Conservation (phyloP, 345 rosid genomes). For the Eucalyptus pauciflora region DNA sequence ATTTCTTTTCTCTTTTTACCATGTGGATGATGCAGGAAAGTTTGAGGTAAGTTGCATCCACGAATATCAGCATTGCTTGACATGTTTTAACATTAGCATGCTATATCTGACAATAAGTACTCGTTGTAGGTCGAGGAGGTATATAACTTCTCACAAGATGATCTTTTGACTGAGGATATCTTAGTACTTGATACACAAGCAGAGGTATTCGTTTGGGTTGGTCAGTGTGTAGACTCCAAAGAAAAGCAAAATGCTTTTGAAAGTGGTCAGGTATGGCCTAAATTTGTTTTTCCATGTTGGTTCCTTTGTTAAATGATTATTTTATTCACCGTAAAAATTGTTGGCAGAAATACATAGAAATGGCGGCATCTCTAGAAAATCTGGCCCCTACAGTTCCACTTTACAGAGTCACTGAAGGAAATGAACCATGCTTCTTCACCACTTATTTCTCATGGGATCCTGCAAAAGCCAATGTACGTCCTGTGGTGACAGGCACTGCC, state of each 20-base stretch:
- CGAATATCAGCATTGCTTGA: background rate
- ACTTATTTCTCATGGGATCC: conserved; percentile 83
- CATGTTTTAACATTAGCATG: background rate
- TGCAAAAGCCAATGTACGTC: conserved; percentile 71
- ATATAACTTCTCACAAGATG: conserved; percentile 88
- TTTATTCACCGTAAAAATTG: conserved; percentile 6
- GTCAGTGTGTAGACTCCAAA: conserved; percentile 68
- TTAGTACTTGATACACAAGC: conserved; percentile 86
- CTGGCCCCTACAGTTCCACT: conserved; percentile 73
- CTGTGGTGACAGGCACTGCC: background rate
- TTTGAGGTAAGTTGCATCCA: conserved; percentile 62
- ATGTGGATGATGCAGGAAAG: conserved; percentile 49
- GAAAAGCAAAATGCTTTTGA: conserved; percentile 83
- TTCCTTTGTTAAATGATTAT: background rate
- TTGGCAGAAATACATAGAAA: conserved; percentile 65
- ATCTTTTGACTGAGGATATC: conserved; percentile 84
- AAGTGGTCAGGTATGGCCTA: conserved; percentile 67
- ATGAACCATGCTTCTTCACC: conserved; percentile 91
- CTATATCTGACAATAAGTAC: background rate
- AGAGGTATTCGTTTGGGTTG: conserved; percentile 97
- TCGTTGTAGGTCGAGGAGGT: conserved; percentile 74
- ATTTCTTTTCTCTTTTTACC: background rate
- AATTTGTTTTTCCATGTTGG: background rate
- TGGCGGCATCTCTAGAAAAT: conserved; percentile 73
- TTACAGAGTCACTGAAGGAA: conserved; percentile 90